Evolutionary conservation across 208 protist species (phyloP).

Genomic region (Vickermania spadyakhi): DNA sequence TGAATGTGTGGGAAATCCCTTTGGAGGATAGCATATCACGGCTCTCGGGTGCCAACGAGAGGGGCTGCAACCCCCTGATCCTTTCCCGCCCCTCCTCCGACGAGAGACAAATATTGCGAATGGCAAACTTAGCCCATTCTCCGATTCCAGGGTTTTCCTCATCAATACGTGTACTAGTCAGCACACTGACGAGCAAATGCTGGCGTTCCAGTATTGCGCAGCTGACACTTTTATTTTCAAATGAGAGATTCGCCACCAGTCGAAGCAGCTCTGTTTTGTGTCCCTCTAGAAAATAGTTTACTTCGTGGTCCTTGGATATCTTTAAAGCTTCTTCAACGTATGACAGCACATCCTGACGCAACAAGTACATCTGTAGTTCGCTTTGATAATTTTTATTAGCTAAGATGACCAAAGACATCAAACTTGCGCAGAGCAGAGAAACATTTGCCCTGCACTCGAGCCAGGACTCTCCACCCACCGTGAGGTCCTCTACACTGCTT

Average conservation of each 20-base stretch:
- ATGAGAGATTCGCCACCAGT: conserved; percentile 63
- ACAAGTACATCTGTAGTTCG: conserved; percentile 47
- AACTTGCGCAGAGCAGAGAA: conserved; percentile 35
- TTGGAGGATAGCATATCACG: conserved; percentile 26
- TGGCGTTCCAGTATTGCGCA: conserved; percentile 24
- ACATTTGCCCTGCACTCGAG: conserved; percentile 56
- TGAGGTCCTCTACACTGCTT: conserved; percentile 78
- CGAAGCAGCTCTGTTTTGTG: conserved; percentile 70
- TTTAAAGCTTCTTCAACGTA: conserved; percentile 51
- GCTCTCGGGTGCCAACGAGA: conserved; percentile 38
- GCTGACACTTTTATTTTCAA: conserved; percentile 28
- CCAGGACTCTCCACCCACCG: conserved; percentile 63
- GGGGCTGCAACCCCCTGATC: conserved; percentile 38
- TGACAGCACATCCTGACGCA: conserved; percentile 29
- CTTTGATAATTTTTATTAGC: conserved; percentile 26
- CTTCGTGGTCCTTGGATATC: conserved; percentile 61
- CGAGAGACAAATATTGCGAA: conserved; percentile 73
- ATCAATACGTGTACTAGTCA: conserved; percentile 70
- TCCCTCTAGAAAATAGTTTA: conserved; percentile 64
- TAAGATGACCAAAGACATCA: conserved; percentile 48
- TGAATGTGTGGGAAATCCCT: not conserved
- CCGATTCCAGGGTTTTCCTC: conserved; percentile 85
- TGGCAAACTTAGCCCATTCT: conserved; percentile 83
- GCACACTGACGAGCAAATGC: conserved; percentile 36
- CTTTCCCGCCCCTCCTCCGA: conserved; percentile 39